Conservation (phyloP, 1,284 basidiomycete species). For the Moniliella sp. region DNA sequence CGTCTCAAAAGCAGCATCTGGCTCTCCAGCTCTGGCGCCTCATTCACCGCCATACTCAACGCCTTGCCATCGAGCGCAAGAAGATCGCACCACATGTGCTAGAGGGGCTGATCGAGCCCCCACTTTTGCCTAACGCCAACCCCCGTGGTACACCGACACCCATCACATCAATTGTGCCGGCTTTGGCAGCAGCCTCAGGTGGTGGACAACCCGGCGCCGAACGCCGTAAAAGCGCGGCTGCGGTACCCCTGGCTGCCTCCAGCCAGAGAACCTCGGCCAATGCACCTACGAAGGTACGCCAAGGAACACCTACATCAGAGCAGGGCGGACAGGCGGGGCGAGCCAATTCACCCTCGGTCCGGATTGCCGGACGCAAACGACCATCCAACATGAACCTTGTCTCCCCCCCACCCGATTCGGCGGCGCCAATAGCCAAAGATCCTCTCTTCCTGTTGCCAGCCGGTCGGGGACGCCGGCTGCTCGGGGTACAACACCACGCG, state of each 20-base stretch:
- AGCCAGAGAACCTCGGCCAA: background rate
- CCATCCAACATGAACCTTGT: too few species aligned
- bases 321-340: too few species aligned
- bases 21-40: conserved; percentile 15
- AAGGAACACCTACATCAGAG: too few species aligned
- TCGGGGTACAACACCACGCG: background rate
- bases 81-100: conserved; percentile 19
- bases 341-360: too few species aligned
- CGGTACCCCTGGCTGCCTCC: background rate
- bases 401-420: background rate
- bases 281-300: too few species aligned
- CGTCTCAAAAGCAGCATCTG: conserved; percentile 17
- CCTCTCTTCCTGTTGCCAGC: background rate
- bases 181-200: background rate
- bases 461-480: background rate
- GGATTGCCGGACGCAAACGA: too few species aligned
- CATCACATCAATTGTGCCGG: background rate
- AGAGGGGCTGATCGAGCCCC: too few species aligned
- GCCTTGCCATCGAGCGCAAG: conserved; percentile 14
- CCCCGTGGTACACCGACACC: conserved; percentile 3
- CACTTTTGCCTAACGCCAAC: conserved; percentile 11
- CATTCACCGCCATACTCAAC: conserved; percentile 15
- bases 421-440: background rate
- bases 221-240: background rate
- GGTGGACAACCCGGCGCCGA: background rate